A percentile compares a stretch with the other conserved stretches of the same genome.
phyloP scores from a whole-genome alignment of 352 stramenopile genomes.

The Aphanomyces stellatus region DNA sequence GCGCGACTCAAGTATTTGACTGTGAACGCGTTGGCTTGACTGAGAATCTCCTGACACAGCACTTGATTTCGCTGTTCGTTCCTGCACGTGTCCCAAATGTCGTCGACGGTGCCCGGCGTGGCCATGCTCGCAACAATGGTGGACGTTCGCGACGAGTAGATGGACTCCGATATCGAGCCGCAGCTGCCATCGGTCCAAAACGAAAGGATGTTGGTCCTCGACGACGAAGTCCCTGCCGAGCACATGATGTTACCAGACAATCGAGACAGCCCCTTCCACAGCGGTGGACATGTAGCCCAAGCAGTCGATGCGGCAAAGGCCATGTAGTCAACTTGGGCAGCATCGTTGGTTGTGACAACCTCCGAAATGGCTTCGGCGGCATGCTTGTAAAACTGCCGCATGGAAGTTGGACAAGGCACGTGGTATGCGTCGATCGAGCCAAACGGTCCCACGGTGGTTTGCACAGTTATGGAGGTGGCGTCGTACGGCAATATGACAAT shows the following conservation, averaged over 20 bases:
- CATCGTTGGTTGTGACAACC: neutral
- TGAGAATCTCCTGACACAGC: neutral
- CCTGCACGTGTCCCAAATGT: neutral
- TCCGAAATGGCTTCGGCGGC: neutral
- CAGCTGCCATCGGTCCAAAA: neutral
- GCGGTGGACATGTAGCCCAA: neutral
- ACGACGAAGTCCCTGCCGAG: neutral
- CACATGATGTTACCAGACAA: neutral
- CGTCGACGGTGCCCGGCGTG: neutral
- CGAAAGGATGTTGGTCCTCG: neutral
- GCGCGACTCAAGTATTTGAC: neutral
- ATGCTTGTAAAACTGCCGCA: neutral
- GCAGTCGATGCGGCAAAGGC: neutral
- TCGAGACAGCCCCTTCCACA: neutral
- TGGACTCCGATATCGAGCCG: neutral
- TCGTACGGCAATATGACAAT: neutral
- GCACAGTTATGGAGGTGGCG: neutral
- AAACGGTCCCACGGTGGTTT: neutral
- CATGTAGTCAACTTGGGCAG: neutral
- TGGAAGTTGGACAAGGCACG: neutral
- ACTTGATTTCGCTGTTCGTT: neutral
- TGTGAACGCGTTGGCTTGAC: neutral
- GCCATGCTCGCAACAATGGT: neutral
- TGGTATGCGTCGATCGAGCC: constrained; percentile 2
- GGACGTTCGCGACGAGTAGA: neutral